phyloP scores from a whole-genome alignment of 2,329 filamentous ascomycete species.

The Scorias spongiosa region DNA sequence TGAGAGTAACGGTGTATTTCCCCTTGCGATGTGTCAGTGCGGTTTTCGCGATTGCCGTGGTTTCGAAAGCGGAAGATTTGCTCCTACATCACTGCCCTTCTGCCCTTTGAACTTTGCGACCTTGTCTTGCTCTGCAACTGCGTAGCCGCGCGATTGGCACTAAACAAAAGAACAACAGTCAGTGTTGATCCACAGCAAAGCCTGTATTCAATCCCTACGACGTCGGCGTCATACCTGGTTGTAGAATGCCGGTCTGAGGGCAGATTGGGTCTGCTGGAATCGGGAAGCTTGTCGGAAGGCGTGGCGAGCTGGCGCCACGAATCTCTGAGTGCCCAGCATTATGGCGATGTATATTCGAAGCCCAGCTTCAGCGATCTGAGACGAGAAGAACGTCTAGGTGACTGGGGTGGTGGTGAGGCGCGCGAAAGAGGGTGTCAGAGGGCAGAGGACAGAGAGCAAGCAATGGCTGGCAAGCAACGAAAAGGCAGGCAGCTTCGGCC shows the following conservation, averaged over 20 bases:
- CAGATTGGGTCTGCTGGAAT: constrained; percentile 1
- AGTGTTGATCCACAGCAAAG: no score
- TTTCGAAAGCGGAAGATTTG: constrained; percentile 13
- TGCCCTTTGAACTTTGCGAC: constrained; percentile 89
- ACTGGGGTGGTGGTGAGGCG: background rate
- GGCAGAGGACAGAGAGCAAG: background rate
- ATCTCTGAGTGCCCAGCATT: constrained; percentile 7
- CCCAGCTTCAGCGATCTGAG: background rate
- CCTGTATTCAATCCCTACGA: no score
- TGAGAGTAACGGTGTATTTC: constrained; percentile 89
- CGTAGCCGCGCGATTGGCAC: constrained; percentile 33
- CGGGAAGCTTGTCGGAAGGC: background rate
- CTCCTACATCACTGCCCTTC: constrained; percentile 69
- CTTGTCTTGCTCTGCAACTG: constrained; percentile 43
- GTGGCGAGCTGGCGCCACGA: background rate
- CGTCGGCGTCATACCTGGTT: background rate
- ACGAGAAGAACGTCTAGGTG: no score
- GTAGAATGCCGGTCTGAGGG: constrained; percentile 8
- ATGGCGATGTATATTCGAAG: background rate
- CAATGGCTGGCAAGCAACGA: background rate
- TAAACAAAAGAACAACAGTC: background rate
- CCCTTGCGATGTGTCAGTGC: constrained; percentile 39
- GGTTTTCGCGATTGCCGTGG: constrained; percentile 1
- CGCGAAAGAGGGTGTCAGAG: background rate
- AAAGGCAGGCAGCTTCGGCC: background rate